phyloP scores from a whole-genome alignment of 768 basidiomycete species.

The Phylloporus sp. region DNA sequence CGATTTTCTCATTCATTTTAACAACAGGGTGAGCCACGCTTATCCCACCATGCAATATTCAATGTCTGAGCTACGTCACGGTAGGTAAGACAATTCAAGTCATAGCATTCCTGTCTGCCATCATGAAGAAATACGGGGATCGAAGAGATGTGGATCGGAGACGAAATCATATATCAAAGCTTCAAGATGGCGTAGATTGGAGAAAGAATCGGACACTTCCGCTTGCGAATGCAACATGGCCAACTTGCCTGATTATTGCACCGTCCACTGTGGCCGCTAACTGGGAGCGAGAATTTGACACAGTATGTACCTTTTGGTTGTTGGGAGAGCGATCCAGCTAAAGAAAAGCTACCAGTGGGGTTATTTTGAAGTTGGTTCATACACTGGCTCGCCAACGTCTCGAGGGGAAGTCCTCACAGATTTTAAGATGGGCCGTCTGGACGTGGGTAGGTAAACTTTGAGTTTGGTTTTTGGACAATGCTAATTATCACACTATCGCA shows the following conservation, averaged over 20 bases:
- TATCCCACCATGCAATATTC: not conserved
- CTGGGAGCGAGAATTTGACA: constrained; percentile 87
- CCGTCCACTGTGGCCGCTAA: constrained; percentile 82
- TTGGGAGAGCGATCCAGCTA: not conserved
- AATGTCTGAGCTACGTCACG: constrained; percentile 4
- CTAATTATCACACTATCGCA: constrained; percentile 25
- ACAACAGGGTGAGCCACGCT: constrained; percentile 24
- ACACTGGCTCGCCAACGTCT: constrained; percentile 49
- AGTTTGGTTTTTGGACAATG: not conserved
- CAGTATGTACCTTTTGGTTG: constrained; percentile 40
- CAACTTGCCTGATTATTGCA: constrained; percentile 83
- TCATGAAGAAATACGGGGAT: constrained; percentile 81
- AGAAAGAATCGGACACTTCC: constrained; percentile 50
- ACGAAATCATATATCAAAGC: constrained; percentile 55
- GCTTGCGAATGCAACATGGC: constrained; percentile 69
- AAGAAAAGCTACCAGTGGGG: constrained; percentile 64
- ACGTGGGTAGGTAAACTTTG: constrained; percentile 57
- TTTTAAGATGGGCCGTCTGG: constrained; percentile 79
- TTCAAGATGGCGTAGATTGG: constrained; percentile 62
- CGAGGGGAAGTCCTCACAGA: constrained; percentile 57
- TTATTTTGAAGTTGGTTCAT: constrained; percentile 84
- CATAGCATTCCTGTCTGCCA: constrained; percentile 82
- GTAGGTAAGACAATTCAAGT: constrained; percentile 94
- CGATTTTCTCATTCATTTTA: not conserved
- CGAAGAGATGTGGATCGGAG: constrained; percentile 63